Conservation (phyloP, 352 stramenopile genomes). For the Phytopythium vexans region DNA sequence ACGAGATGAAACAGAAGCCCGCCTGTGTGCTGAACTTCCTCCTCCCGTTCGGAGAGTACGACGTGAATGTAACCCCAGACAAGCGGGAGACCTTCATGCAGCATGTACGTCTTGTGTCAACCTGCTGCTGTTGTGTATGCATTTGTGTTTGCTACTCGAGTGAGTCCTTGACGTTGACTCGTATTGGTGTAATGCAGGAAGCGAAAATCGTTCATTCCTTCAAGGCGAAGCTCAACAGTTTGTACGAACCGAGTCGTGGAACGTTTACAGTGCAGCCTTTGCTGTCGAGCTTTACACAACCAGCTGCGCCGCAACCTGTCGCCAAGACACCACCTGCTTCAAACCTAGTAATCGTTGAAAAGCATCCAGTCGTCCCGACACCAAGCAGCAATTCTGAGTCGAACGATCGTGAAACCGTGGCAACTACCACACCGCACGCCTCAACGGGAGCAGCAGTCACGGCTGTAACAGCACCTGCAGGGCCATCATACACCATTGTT, state of each 20-base stretch:
- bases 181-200: constrained; percentile 26
- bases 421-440: too few species aligned
- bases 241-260: constrained; percentile 61
- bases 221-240: constrained; percentile 45
- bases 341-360: constrained; percentile 30
- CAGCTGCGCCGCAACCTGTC: constrained; percentile 11
- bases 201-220: constrained; percentile 55
- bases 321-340: constrained; percentile 3
- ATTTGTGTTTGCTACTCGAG: background rate
- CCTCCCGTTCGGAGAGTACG: constrained; percentile 87
- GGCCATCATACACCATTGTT: too few species aligned
- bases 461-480: too few species aligned
- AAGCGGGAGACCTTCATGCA: constrained; percentile 94
- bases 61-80: constrained; percentile 97
- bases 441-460: too few species aligned
- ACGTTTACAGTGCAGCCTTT: constrained; percentile 64
- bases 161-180: background rate
- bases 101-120: constrained; percentile 28
- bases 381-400: too few species aligned
- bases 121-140: too few species aligned
- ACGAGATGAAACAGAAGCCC: constrained; percentile 91
- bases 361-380: constrained; percentile 16
- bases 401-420: too few species aligned
- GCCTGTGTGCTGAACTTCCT: constrained; percentile 92
- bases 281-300: constrained; percentile 35